Evolutionary conservation across 1,284 basidiomycete species (phyloP), one percentile per base, ranked within the genome.

Genomic region (Megacollybia platyphylla): DNA sequence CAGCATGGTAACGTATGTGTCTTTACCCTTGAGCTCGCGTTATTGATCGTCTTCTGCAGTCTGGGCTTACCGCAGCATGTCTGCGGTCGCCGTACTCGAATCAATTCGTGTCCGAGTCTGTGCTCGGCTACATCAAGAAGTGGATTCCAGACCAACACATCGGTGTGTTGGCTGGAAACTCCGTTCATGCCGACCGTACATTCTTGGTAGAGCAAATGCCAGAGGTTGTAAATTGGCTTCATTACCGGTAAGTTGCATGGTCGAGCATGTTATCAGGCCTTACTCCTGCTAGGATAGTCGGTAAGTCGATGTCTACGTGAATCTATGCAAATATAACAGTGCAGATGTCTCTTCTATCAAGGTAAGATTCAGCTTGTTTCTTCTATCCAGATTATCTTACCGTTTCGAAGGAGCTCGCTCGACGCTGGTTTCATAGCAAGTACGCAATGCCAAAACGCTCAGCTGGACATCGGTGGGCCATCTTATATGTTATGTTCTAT

Each of bases 291-390:
- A 81, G 77, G 36, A 76, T 81, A 41, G 71, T 82, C 46, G 78
- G 78, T 76, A 43, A 53, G 75, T 63, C 43, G 44, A 36, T 17
- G 18, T 38, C 31, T 34, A 11, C 31, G 4, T 15, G 15, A 34
- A 15, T 11, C 15, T 34, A 34, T 11, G 31, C 15, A 11, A 27
- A 38, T n/a, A 39, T 52, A 48, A 24, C 53, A 31, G 30, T 31
- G 27, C 49, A 81, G 87, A 87, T 48, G 84, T 87, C 29, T 87
- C 85, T 32, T 81, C 81, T 0, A 71, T 91, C 51, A 90, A 90
- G 64, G 86, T 77, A 50, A 39, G 49, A 30, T n/a, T 15, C 31
- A 34, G 7, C 0, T 15, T 34, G 2, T 15, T 34, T 15, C 1
- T 4, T 11, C 40, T 4, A 26, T 13, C 11, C 27, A n/a, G 4